Base-by-base conservation (phyloP, 495 filamentous ascomycete species). In the Thermothielavioides terrestris region DNA sequence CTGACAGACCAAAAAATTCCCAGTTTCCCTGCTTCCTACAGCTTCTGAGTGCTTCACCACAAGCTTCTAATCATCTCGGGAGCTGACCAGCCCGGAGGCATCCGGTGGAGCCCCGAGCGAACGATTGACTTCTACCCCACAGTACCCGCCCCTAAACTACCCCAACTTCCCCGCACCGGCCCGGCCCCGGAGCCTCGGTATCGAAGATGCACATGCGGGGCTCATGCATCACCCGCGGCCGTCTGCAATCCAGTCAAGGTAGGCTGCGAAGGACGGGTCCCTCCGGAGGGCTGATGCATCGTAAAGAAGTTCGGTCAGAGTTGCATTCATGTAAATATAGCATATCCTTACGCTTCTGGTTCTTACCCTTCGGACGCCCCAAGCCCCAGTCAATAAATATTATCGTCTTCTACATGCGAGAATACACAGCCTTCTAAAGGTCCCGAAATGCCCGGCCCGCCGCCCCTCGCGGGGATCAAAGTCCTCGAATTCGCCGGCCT, bases 401-500 rank as follows among this genome's bases (percentile, higher is more conserved):
- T n/a, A n/a, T n/a, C n/a, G n/a, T n/a, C n/a, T n/a, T n/a, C n/a
- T n/a, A n/a, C n/a, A n/a, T n/a, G n/a, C n/a, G n/a, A n/a, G n/a
- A n/a, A n/a, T n/a, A n/a, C n/a, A n/a, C n/a, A n/a, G n/a, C n/a
- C n/a, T n/a, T n/a, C n/a, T n/a, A n/a, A n/a, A n/a, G n/a, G n/a
- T n/a, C n/a, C n/a, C n/a, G n/a, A 21, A 21, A 79, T 79, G 77
- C 54, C 63, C 38, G 58, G 60, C 44, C 65, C 65, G 51, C 81
- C 82, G 12, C 87, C 89, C 10, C 76, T 97, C 26, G 67, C 75
- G 8, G 86, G 85, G 39, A 69, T 92, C 51, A 83, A 83, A 47
- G 89, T 94, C 49, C 76, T 96, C 25, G 90, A 96, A 68, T 84
- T 96, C 53, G 89, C 86, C 18, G 88, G 90, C 11, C 74, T 96